These are phyloP conservation scores for Thalassiosira livingstoniorum DNA, from an alignment of 352 stramenopile genomes.

Conservation along the genomic window DNA sequence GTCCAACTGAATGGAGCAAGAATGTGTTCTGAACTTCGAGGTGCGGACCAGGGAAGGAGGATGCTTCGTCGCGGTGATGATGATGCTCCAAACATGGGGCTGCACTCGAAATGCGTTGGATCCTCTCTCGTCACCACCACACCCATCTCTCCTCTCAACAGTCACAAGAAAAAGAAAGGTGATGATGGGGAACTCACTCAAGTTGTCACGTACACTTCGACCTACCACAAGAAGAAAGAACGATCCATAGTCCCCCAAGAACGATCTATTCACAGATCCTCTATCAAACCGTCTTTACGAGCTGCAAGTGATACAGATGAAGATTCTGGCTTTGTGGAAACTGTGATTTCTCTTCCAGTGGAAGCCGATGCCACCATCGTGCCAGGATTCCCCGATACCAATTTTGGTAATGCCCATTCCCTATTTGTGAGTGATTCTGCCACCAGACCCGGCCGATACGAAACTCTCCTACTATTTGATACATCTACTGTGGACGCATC, in stretches of 20 bases:
- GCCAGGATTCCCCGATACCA: conserved; percentile 40
- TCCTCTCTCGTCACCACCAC: conserved; percentile 25
- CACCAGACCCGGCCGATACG: conserved; percentile 23
- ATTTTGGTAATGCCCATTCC: conserved; percentile 26
- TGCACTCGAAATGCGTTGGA: conserved; percentile 20
- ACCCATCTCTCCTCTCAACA: no score
- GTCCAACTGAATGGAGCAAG: neutral
- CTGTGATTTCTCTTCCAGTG: conserved; percentile 19
- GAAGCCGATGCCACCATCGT: conserved; percentile 35
- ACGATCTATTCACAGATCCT: neutral
- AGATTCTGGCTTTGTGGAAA: conserved; percentile 5
- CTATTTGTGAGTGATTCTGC: conserved; percentile 36
- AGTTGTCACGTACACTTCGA: conserved; percentile 41
- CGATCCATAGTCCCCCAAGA: neutral
- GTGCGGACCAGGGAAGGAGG: conserved; percentile 1
- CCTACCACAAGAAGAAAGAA: conserved; percentile 13
- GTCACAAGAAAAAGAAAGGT: neutral
- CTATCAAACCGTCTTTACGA: neutral
- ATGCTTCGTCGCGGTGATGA: conserved; percentile 1
- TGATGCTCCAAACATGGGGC: no score
- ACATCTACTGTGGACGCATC: conserved; percentile 29
- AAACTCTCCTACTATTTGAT: conserved; percentile 39
- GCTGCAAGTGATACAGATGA: neutral
- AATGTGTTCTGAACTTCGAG: no score
- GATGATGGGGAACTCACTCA: neutral